Evolutionary conservation across 106 monocot genomes (phyloP).

Genomic region (Dendrobium nobile): DNA sequence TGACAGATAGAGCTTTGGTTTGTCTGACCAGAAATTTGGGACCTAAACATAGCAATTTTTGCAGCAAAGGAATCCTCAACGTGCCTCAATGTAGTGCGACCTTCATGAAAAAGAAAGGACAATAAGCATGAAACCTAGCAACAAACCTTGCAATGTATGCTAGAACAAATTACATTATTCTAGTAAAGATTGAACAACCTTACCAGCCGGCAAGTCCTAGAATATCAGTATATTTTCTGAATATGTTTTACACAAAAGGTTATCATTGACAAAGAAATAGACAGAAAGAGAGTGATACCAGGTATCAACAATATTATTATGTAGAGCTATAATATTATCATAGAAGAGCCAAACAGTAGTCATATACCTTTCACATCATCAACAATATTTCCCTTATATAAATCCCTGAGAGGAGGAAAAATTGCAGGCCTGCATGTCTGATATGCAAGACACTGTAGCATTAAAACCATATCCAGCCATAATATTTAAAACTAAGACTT

Average conservation of each 20-base stretch:
- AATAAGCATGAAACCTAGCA: not conserved
- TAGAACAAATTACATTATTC: not conserved
- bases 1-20: conserved; percentile 38
- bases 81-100: conserved; percentile 4
- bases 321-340: not conserved
- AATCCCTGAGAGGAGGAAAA: conserved; percentile 61
- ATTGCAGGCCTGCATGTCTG: conserved; percentile 79
- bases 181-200: not conserved
- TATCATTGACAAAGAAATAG: not conserved
- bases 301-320: not conserved
- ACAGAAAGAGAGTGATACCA: not conserved
- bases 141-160: not conserved
- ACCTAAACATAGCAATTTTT: conserved; percentile 29
- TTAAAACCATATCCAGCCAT: not conserved
- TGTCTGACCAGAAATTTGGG: conserved; percentile 8
- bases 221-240: not conserved
- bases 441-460: not conserved
- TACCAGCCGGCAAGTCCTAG: not conserved
- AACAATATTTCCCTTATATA: conserved; percentile 42
- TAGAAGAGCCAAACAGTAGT: not conserved
- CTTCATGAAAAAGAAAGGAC: conserved; percentile 6
- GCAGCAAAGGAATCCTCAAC: conserved; percentile 24
- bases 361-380: conserved; percentile 10
- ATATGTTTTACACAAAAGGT: not conserved
- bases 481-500: not conserved